Percentiles rank a stretch among this genome's conserved stretches.
These are phyloP conservation scores for Paramecium tetraurelia DNA, from an alignment of 73 alveolate genomes.

Conservation along the genomic window DNA sequence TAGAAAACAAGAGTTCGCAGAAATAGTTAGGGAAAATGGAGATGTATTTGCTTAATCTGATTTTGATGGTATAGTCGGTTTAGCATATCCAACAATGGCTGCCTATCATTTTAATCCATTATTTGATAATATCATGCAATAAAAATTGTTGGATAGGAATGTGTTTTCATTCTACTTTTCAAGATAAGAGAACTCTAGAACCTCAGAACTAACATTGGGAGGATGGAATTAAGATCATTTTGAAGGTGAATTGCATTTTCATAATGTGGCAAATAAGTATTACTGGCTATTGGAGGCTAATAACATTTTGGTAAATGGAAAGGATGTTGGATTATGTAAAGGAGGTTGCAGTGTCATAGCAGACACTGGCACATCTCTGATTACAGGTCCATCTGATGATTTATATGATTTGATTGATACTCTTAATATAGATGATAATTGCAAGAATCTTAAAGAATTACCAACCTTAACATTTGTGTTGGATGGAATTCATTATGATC, in stretches of 20 bases:
- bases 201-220: constrained; percentile 74
- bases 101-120: constrained; percentile 65
- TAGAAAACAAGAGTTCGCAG: constrained; percentile 69
- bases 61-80: constrained; percentile 79
- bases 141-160: constrained; percentile 66
- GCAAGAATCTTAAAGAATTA: constrained; percentile 61
- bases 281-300: constrained; percentile 72
- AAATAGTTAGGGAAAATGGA: constrained; percentile 75
- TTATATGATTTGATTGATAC: constrained; percentile 26
- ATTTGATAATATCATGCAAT: constrained; percentile 70
- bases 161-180: constrained; percentile 72
- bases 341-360: constrained; percentile 69
- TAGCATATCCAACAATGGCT: constrained; percentile 79
- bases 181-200: constrained; percentile 60
- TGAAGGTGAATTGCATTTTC: constrained; percentile 72
- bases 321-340: constrained; percentile 67
- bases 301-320: constrained; percentile 69
- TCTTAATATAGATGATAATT: constrained; percentile 54
- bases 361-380: constrained; percentile 81
- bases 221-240: constrained; percentile 63
- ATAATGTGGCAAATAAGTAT: constrained; percentile 67
- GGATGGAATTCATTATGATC: constrained; percentile 67
- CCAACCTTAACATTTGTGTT: constrained; percentile 75
- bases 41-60: constrained; percentile 67
- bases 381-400: constrained; percentile 75